Evolutionary conservation across 495 filamentous ascomycete genomes (phyloP), one percentile per base, ranked within the genome.

Genomic region (Penicillium antarcticum): DNA sequence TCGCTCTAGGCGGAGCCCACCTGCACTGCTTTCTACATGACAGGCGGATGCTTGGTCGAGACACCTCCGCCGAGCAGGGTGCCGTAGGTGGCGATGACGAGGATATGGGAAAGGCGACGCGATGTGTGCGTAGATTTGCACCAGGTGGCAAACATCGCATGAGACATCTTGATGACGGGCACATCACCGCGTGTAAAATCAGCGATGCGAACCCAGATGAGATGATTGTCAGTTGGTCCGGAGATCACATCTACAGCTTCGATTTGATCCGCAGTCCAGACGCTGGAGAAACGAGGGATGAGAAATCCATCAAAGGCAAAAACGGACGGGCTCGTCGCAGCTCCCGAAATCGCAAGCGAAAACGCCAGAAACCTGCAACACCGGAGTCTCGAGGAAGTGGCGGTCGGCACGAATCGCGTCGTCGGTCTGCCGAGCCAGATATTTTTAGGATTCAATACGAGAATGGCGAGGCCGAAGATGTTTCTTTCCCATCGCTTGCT

Each of bases 161-260:
- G 80, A 68, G 65, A 31, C 59, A 71, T 32, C 71, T 67, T 9
- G 76, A 81, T 34, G 80, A 80, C 48, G 79, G 83, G 31, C 86
- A 89, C 52, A 89, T 90, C 60, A 89, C 87, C 1, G 84, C 86
- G 8, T 88, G 85, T 66, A 90, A 88, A 65, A 90, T 90, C 51
- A 88, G 86, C 39, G 86, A 90, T 69, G 84, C 82, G 10, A 81
- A 87, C 48, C 87, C 87, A 3, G 84, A 89, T 48, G 85, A 90
- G 51, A 76, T 90, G 60, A 71, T 90, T 4, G 87, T 81, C 21
- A 88, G 86, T 58, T 90, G 87, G 87, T 87, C 84, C 32, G 86
- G 86, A 12, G 84, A 88, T 51, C 79, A 82, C 45, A 85, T 89
- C 53, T 89, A 90, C 64, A 83, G 82, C 59, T 90, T 90, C 53